Evolutionary conservation across 352 stramenopile species (phyloP).

Genomic region (Pythium apleroticum): DNA sequence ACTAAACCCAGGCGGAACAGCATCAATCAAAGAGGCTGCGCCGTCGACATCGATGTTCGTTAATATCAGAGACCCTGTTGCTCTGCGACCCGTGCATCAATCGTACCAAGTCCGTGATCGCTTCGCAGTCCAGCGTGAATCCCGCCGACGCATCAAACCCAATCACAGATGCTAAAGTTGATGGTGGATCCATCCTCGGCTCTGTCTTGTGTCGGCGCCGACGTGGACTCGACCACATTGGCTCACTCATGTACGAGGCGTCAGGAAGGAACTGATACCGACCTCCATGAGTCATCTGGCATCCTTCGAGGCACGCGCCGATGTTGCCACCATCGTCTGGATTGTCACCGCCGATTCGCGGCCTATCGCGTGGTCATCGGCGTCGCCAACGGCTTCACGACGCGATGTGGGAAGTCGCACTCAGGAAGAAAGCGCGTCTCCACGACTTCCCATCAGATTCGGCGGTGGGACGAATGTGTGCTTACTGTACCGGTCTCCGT

Average conservation of each 20-base stretch:
- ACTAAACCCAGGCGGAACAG: constrained; percentile 10
- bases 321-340: no score
- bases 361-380: no score
- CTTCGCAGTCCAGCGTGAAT: constrained; percentile 32
- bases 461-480: constrained; percentile 17
- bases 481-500: no score
- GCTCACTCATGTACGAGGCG: no score
- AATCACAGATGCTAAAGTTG: constrained; percentile 24
- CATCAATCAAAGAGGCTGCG: background rate
- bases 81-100: no score
- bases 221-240: constrained; percentile 25
- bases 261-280: no score
- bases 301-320: no score
- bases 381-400: constrained; percentile 16
- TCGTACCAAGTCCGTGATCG: background rate
- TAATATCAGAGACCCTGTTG: background rate
- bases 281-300: no score
- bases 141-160: constrained; percentile 35
- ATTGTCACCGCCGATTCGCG: no score
- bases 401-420: constrained; percentile 32
- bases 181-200: constrained; percentile 33
- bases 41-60: background rate
- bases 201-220: constrained; percentile 27
- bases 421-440: constrained; percentile 22
- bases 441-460: constrained; percentile 30